A percentile compares a stretch with the other conserved stretches of the same genome.
These are phyloP conservation scores for Metarhizium guizhouense DNA, from an alignment of 2,329 filamentous ascomycete genomes.

Conservation along the genomic window DNA sequence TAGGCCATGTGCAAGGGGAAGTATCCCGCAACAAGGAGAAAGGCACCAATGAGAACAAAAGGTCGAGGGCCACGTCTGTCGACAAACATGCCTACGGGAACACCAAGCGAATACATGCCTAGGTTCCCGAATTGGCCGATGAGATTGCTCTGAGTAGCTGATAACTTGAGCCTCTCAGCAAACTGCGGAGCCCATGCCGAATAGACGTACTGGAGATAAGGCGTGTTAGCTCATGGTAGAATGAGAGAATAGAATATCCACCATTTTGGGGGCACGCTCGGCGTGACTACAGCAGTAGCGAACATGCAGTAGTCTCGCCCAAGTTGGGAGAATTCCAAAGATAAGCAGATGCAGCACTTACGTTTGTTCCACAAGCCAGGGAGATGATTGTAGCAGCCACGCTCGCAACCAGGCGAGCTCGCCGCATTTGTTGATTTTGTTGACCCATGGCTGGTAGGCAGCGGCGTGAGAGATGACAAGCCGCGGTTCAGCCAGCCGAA, in stretches of 20 bases:
- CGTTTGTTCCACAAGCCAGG: constrained; percentile 87
- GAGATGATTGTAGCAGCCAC: constrained; percentile 77
- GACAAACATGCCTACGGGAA: constrained; percentile 81
- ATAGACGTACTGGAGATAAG: constrained; percentile 71
- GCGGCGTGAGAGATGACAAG: not conserved
- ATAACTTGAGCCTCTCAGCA: constrained; percentile 74
- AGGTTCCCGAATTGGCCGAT: constrained; percentile 81
- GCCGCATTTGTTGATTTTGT: constrained; percentile 35
- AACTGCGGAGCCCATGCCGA: constrained; percentile 97
- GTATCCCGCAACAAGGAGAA: constrained; percentile 71
- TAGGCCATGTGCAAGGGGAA: constrained; percentile 78
- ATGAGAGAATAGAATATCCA: not conserved
- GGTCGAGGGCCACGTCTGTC: constrained; percentile 74
- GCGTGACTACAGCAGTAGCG: no score
- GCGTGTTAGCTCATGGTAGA: constrained; percentile 1
- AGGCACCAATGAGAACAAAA: constrained; percentile 64
- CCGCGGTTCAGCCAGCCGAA: not conserved
- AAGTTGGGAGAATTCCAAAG: no score
- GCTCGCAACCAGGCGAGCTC: constrained; percentile 70
- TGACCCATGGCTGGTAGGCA: constrained; percentile 15
- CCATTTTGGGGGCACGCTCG: no score
- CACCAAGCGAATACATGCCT: constrained; percentile 87
- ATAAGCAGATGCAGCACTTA: constrained; percentile 30
- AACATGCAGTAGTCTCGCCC: no score
- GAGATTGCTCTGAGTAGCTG: constrained; percentile 86